phyloP scores from a whole-genome alignment of 805 yeast genomes.

The Yamadazyma kitorensis region DNA sequence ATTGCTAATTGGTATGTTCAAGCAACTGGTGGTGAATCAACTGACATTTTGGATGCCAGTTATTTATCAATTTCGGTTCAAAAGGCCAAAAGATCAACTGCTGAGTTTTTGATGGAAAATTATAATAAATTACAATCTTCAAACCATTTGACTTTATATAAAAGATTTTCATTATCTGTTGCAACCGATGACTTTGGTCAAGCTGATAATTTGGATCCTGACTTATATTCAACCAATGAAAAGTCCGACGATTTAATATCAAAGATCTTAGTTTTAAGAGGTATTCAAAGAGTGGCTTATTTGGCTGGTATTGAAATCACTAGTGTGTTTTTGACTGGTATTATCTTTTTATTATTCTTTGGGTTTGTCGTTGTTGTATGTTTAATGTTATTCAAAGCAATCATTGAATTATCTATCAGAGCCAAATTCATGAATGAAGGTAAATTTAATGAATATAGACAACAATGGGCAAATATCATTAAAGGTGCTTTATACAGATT shows the following conservation, averaged over 20 bases:
- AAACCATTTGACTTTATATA: conserved; percentile 14
- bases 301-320: conserved; percentile 84
- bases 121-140: conserved; percentile 10
- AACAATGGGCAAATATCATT: conserved; percentile 77
- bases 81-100: conserved; percentile 38
- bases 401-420: conserved; percentile 60
- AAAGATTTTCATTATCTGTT: conserved; percentile 19
- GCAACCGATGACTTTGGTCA: conserved; percentile 47
- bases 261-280: conserved; percentile 79
- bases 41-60: conserved; percentile 66
- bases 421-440: conserved; percentile 57
- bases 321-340: conserved; percentile 79
- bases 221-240: conserved; percentile 70
- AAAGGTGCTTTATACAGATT: conserved; percentile 89
- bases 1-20: conserved; percentile 94
- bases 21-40: conserved; percentile 86
- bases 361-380: conserved; percentile 57
- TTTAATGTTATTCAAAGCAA: conserved; percentile 63
- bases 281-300: conserved; percentile 88
- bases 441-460: conserved; percentile 73
- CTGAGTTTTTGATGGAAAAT: conserved; percentile 15
- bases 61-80: conserved; percentile 85
- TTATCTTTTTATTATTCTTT: conserved; percentile 78
- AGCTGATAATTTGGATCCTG: conserved; percentile 38
- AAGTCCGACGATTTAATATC: conserved; percentile 54